phyloP scores from a whole-genome alignment of 1,284 basidiomycete genomes.

The Entoloma clypeatum region DNA sequence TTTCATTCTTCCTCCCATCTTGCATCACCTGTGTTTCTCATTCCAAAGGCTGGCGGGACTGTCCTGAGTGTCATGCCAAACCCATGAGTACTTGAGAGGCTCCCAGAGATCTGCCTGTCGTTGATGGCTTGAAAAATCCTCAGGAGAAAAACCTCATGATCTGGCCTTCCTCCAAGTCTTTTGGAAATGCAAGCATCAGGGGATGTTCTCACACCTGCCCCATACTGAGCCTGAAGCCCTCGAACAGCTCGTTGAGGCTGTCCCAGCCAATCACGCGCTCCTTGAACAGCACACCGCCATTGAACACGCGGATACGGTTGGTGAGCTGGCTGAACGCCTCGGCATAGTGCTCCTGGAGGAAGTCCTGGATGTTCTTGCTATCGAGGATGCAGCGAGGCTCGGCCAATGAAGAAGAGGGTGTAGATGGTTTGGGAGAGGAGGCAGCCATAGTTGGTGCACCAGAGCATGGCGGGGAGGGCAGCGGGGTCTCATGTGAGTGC shows the following conservation, averaged over 20 bases:
- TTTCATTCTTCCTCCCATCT: no score
- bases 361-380: conserved; percentile 92
- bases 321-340: conserved; percentile 75
- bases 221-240: conserved; percentile 86
- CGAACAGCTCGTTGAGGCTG: conserved; percentile 91
- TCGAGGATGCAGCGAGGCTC: conserved; percentile 89
- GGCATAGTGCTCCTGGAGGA: conserved; percentile 84
- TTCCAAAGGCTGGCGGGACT: no score
- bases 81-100: no score
- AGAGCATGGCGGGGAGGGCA: conserved; percentile 88
- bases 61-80: no score
- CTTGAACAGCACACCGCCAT: conserved; percentile 76
- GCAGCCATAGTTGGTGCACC: conserved; percentile 94
- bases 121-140: no score
- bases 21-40: no score
- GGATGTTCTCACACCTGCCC: no score
- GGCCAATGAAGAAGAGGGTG: conserved; percentile 93
- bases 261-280: conserved; percentile 96
- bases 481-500: conserved; percentile 63
- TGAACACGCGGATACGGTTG: conserved; percentile 68
- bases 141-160: no score
- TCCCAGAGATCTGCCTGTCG: no score
- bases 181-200: no score
- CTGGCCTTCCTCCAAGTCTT: no score
- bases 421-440: conserved; percentile 88